phyloP scores from a whole-genome alignment of 495 filamentous ascomycete species.

The Neohortaea acidophila region DNA sequence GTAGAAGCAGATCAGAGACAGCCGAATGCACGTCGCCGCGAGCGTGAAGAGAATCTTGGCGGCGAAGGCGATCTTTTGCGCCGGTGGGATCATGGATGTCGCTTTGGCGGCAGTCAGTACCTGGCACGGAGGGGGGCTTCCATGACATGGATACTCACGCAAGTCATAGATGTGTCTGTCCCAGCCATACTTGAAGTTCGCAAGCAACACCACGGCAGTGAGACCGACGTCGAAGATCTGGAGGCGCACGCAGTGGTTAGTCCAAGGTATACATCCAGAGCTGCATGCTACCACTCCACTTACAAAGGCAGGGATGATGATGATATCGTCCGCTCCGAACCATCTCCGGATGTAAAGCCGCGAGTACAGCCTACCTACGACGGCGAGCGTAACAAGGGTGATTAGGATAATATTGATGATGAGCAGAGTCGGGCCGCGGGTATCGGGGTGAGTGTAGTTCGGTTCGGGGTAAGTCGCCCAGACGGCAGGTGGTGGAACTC shows the following conservation, averaged over 20 bases:
- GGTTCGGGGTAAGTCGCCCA: slow-evolving; percentile 18
- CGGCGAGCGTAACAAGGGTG: slow-evolving; percentile 16
- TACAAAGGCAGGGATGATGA: slow-evolving; percentile 20
- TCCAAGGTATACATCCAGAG: background rate
- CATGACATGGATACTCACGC: slow-evolving; percentile 15
- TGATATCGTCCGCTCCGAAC: slow-evolving; percentile 22
- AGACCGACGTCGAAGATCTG: slow-evolving; percentile 22
- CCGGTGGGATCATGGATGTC: slow-evolving; percentile 3
- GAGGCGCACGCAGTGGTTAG: no score
- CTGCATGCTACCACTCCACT: background rate
- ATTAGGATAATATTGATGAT: slow-evolving; percentile 24
- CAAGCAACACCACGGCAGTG: slow-evolving; percentile 20
- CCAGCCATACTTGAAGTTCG: slow-evolving; percentile 33
- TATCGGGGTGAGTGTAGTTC: slow-evolving; percentile 21
- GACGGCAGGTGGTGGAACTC: slow-evolving; percentile 19
- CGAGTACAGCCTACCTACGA: slow-evolving; percentile 20
- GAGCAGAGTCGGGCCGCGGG: slow-evolving; percentile 20
- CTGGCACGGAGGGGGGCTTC: background rate
- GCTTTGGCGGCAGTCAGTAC: background rate
- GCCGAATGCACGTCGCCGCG: slow-evolving; percentile 38
- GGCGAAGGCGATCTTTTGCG: slow-evolving; percentile 34
- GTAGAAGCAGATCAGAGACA: slow-evolving; percentile 44
- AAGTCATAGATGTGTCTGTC: slow-evolving; percentile 44
- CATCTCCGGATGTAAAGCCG: slow-evolving; percentile 19
- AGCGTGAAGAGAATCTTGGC: slow-evolving; percentile 40